These are phyloP conservation scores for Aspergillus steynii DNA, from an alignment of 495 filamentous ascomycete genomes.

Conservation along the genomic window DNA sequence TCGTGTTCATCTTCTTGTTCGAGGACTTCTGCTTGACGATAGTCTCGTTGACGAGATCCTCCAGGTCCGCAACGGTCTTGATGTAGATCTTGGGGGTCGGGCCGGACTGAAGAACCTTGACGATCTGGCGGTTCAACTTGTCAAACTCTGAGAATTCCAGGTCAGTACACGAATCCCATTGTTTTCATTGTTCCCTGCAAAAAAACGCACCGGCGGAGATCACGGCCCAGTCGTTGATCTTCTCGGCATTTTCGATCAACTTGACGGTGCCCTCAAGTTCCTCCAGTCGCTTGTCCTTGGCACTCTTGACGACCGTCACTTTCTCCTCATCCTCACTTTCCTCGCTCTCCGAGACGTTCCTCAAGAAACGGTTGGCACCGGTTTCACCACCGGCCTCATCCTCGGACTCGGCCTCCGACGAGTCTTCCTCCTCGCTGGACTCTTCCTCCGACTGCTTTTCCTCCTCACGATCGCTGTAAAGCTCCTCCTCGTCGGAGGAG, in stretches of 20 bases:
- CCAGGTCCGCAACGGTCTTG: conserved; percentile 88
- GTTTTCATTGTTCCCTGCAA: conserved; percentile 10
- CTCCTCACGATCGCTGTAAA: conserved; percentile 77
- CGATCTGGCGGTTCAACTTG: conserved; percentile 89
- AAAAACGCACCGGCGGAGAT: conserved; percentile 76
- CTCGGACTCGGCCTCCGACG: conserved; percentile 55
- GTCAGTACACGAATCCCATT: conserved; percentile 22
- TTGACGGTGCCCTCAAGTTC: conserved; percentile 88
- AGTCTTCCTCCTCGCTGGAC: conserved; percentile 67
- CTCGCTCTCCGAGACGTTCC: conserved; percentile 73
- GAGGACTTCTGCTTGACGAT: conserved; percentile 92
- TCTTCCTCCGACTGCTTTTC: conserved; percentile 70
- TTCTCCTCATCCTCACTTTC: conserved; percentile 81
- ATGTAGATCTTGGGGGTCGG: conserved; percentile 87
- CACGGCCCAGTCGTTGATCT: conserved; percentile 95
- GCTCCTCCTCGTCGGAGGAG: conserved; percentile 84
- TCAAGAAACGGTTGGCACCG: conserved; percentile 79
- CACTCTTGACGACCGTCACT: conserved; percentile 86
- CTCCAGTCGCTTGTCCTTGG: conserved; percentile 94
- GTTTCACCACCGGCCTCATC: conserved; percentile 64
- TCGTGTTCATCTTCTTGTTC: conserved; percentile 98
- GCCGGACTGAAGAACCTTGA: conserved; percentile 73
- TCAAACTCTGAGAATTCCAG: conserved; percentile 73
- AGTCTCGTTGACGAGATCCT: conserved; percentile 94
- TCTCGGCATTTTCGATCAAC: conserved; percentile 91